Base-by-base conservation (phyloP, 1,139 yeast species). In the Suhomyces yuchorum region DNA sequence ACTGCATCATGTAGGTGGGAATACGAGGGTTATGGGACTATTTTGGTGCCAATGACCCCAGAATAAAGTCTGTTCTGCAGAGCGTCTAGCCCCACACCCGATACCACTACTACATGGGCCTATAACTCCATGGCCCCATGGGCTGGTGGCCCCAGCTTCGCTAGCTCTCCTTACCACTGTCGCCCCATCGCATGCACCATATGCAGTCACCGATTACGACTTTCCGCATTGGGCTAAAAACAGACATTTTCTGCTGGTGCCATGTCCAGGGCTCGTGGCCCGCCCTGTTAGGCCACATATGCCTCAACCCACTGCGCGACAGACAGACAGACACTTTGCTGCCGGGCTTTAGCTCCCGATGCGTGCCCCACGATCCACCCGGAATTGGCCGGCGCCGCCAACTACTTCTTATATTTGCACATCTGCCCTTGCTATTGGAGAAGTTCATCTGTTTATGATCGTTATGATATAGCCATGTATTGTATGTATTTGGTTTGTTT, bases 391-490 rank as follows among this genome's bases (percentile, higher is more conserved):
- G 50, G 33, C 35, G 40, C 26, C 40, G 39, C 28, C 36, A 19
- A 19, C 15, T 26, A 18, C 34, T 26, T 44, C 33, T 20, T 44
- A 39, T 40, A 44, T 41, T 34, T 28, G 40, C 37, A 22, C 35
- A 8, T 43, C 46, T 43, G 34, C 46, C 32, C 19, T 20, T 26
- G 9, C 14, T 19, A 20, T 17, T 19, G 15, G 7, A n/a, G 22
- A 12, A 14, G 24, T 9, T 22, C 30, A 24, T 37, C 35, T 26
- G 26, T 26, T 43, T 32, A 42, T 38, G 44, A 40, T 34, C 50
- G 50, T 43, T 47, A 47, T 47, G 50, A 44, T 44, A 44, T 41
- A 47, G 50, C 46, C 46, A 49, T 49, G 51, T 49, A 46, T 43
- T 43, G 51, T 49, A 49, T 28, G 51, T 49, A 46, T 42, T 11